Conservation (phyloP, 164 flowering plant genomes). For the Liquidambar formosana region DNA sequence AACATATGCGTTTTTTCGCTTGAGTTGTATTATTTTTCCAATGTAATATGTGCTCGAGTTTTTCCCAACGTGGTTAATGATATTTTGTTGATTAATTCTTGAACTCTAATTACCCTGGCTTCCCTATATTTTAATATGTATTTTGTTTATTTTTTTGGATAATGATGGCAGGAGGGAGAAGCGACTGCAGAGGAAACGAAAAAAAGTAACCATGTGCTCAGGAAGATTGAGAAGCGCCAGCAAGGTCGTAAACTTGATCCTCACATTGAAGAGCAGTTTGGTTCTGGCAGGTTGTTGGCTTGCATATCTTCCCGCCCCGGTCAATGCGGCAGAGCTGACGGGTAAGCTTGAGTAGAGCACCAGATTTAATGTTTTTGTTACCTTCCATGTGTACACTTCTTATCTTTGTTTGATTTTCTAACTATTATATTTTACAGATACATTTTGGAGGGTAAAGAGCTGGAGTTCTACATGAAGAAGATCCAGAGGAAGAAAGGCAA, state of each 20-base stretch:
- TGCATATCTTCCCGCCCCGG: conserved; percentile 37
- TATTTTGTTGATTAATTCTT: too few relatives aligned
- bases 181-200: conserved; percentile 24
- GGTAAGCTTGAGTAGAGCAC: conserved; percentile 15
- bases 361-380: not conserved
- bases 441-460: conserved; percentile 31
- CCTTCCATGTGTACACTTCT: not conserved
- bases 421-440: conserved; percentile 10
- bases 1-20: too few relatives aligned
- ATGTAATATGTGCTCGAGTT: too few relatives aligned
- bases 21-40: too few relatives aligned
- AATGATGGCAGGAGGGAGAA: conserved; percentile 18
- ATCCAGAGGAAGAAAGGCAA: conserved; percentile 34
- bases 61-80: too few relatives aligned
- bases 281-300: conserved; percentile 29
- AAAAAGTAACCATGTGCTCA: conserved; percentile 26
- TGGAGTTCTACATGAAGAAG: conserved; percentile 33
- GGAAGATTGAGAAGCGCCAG: conserved; percentile 31
- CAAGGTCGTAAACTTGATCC: conserved; percentile 24
- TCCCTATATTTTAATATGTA: not conserved
- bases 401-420: not conserved
- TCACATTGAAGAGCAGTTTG: conserved; percentile 31
- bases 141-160: not conserved
- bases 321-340: conserved; percentile 36
- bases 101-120: not conserved